Evolutionary conservation across 768 basidiomycete species (phyloP).

Genomic region (Phaeotremella fagi): DNA sequence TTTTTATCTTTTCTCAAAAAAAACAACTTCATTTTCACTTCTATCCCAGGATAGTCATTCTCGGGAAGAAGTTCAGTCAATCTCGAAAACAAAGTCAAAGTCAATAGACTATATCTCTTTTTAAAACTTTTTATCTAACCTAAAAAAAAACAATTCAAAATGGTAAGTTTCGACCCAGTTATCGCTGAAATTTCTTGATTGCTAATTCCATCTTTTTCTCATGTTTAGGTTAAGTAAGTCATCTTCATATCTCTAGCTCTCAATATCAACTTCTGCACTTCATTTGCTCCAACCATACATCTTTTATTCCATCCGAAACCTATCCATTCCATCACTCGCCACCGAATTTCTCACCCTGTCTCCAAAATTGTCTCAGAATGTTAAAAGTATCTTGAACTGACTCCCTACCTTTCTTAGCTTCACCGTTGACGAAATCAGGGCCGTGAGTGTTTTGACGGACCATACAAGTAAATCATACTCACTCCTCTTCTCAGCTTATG

Average conservation of each 20-base stretch:
- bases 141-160: slow-evolving; percentile 29
- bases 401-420: slow-evolving; percentile 25
- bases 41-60: not conserved
- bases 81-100: too few species aligned
- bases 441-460: slow-evolving; percentile 23
- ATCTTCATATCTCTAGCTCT: too few species aligned
- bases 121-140: not conserved
- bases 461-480: not conserved
- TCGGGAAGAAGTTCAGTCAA: not conserved
- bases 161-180: slow-evolving; percentile 24
- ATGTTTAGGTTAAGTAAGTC: slow-evolving; percentile 42
- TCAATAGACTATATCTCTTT: not conserved
- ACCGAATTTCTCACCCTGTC: too few species aligned
- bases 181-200: slow-evolving; percentile 2
- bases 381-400: too few species aligned
- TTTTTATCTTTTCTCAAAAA: too few species aligned
- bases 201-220: slow-evolving; percentile 17
- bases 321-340: too few species aligned
- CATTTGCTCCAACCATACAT: too few species aligned
- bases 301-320: too few species aligned
- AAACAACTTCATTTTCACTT: not conserved
- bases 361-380: too few species aligned
- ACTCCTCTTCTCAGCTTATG: slow-evolving; percentile 2
- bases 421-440: slow-evolving; percentile 50
- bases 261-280: too few species aligned